A percentile compares a stretch with the other conserved stretches of the same genome.
Conservation (phyloP, 2,329 filamentous ascomycete genomes). For the Phialocephala sp. region DNA sequence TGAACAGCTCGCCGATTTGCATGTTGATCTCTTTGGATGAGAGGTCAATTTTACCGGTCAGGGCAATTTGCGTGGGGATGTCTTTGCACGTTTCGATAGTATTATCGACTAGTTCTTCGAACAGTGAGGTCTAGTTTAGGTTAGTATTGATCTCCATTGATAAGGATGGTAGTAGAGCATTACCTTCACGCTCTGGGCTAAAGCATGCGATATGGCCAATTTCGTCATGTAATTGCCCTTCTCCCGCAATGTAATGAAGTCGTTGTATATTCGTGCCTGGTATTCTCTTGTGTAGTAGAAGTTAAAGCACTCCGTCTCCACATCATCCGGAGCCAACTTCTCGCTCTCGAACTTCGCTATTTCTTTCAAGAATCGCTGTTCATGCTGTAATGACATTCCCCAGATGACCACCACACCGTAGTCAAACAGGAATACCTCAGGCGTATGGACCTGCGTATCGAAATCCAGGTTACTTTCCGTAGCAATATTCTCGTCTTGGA, state of each 20-base stretch:
- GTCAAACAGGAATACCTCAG: conserved; percentile 94
- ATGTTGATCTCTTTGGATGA: conserved; percentile 94
- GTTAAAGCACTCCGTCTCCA: conserved; percentile 97
- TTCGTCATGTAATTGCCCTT: conserved; percentile 99
- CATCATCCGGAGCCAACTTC: conserved; percentile 84
- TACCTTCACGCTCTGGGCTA: conserved; percentile 94
- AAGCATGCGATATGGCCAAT: conserved; percentile 91
- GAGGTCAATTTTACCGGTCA: conserved; percentile 89
- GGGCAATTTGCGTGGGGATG: conserved; percentile 88
- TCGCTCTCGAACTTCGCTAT: conserved; percentile 93
- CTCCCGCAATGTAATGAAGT: conserved; percentile 94
- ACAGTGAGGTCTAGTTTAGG: conserved; percentile 76
- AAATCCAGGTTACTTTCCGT: conserved; percentile 66
- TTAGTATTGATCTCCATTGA: conserved; percentile 12
- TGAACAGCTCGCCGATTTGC: conserved; percentile 98
- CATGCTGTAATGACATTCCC: conserved; percentile 93
- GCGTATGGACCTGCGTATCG: conserved; percentile 86
- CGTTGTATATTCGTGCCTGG: conserved; percentile 98
- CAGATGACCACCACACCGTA: conserved; percentile 98
- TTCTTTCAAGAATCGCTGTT: conserved; percentile 90
- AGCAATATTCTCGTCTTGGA: conserved; percentile 48
- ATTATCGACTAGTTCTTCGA: conserved; percentile 92
- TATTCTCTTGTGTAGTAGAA: conserved; percentile 99
- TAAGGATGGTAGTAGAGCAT: conserved; percentile 11
- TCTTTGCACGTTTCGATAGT: conserved; percentile 94